These are phyloP conservation scores for Omphalotus guepiniiformis DNA, from an alignment of 768 basidiomycete species.

Conservation along the genomic window DNA sequence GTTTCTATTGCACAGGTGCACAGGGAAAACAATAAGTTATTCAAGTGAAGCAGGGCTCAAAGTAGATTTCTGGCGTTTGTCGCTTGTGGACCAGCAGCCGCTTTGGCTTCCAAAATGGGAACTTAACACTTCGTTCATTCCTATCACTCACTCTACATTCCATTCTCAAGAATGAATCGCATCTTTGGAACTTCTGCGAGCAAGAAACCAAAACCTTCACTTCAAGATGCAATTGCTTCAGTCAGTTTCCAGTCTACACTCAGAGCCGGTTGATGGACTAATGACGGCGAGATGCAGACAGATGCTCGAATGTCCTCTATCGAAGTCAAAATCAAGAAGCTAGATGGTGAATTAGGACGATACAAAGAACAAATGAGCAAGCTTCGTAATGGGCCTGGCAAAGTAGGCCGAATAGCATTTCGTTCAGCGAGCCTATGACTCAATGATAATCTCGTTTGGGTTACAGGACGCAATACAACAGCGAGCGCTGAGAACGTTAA, in stretches of 20 bases:
- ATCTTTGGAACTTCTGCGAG: slow-evolving; percentile 73
- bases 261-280: not conserved
- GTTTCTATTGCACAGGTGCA: too few species aligned
- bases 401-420: slow-evolving; percentile 52
- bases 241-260: slow-evolving; percentile 34
- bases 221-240: slow-evolving; percentile 91
- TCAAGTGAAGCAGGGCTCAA: too few species aligned
- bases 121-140: too few species aligned
- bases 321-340: slow-evolving; percentile 95
- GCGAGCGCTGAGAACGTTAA: slow-evolving; percentile 87
- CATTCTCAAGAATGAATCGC: slow-evolving; percentile 60
- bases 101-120: too few species aligned
- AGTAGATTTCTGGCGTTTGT: too few species aligned
- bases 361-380: slow-evolving; percentile 98
- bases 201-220: slow-evolving; percentile 80
- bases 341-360: slow-evolving; percentile 86
- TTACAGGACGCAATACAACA: slow-evolving; percentile 84
- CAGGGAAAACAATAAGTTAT: too few species aligned
- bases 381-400: slow-evolving; percentile 90
- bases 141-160: not conserved
- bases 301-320: slow-evolving; percentile 82
- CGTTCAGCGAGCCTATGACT: not conserved
- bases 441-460: not conserved
- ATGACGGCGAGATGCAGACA: slow-evolving; percentile 51
- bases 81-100: too few species aligned